Evolutionary conservation across 441 rosid species (phyloP), one percentile per base, ranked within the genome.

Genomic region (Arabidopsis hybrid): DNA sequence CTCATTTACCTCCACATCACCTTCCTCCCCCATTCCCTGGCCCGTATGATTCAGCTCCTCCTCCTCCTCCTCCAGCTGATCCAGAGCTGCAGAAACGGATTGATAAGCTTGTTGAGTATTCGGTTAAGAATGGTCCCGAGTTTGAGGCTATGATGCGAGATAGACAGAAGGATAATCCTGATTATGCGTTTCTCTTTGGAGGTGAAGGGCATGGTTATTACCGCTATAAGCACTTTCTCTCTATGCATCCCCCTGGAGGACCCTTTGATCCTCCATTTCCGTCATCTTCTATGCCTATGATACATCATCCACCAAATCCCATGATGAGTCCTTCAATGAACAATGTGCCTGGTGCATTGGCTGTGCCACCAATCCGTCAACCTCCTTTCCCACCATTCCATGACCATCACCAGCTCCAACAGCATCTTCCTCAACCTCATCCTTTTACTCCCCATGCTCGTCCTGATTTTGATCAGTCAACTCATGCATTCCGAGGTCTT

Each of bases 131-230:
- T 50, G 99, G 99, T 55, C 98, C 97, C 0, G 98, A 95, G 81
- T 95, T 95, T 73, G 99, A 95, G 82, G 90, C 87, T 76, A 90
- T 93, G 98, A 88, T 95, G 79, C 91, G 98, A 3, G 95, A 90
- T 72, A 95, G 92, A 74, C 98, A 95, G 81, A 88, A 91, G 81
- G 97, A 93, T 73, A 93, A 95, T 72, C 98, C 97, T 77, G 98
- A 88, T 49, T 95, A 91, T 69, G 77, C 83, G 69, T 95, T 95
- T 73, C 85, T 95, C 2, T 91, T 93, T 83, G 98, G 98, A 2
- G 98, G 99, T 42, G 98, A 95, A 60, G 99, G 97, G 3, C 92
- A 92, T 80, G 82, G 73, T 65, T 95, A 95, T 65, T 95, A 95
- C 67, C 91, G 91, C 7, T 90, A 88, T 79, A 95, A 89, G 85